phyloP scores from a whole-genome alignment of 73 alveolate genomes.

The Paramecium sexaurelia region DNA sequence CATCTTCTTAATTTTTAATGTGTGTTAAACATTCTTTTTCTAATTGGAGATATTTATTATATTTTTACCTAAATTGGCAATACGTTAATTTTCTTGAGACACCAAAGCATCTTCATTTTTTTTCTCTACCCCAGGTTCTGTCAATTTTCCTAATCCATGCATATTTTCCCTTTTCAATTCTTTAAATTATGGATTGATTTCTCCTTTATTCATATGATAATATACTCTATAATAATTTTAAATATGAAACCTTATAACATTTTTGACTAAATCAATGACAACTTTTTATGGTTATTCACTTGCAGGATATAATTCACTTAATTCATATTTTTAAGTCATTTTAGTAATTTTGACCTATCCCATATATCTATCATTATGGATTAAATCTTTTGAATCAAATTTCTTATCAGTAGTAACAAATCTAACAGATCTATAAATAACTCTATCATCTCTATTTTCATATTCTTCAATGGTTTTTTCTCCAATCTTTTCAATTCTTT shows the following conservation, averaged over 20 bases:
- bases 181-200: constrained; percentile 54
- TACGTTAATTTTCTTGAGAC: constrained; percentile 53
- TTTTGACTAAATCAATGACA: constrained; percentile 78
- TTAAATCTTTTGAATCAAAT: constrained; percentile 22
- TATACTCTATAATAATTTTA: constrained; percentile 5
- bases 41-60: neutral
- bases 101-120: constrained; percentile 64
- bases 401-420: constrained; percentile 18
- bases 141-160: constrained; percentile 66
- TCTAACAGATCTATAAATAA: constrained; percentile 77
- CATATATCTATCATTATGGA: constrained; percentile 51
- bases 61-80: constrained; percentile 78
- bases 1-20: constrained; percentile 78
- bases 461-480: constrained; percentile 85
- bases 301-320: constrained; percentile 78
- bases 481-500: constrained; percentile 91
- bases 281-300: constrained; percentile 75
- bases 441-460: constrained; percentile 88
- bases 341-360: constrained; percentile 70
- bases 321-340: constrained; percentile 81
- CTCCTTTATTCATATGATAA: constrained; percentile 67
- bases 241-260: neutral
- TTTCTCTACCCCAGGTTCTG: constrained; percentile 63
- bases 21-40: constrained; percentile 74
- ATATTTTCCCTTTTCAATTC: constrained; percentile 69